These are phyloP conservation scores for Kurtzmaniella quercitrusa DNA, from an alignment of 1,139 yeast genomes.

Conservation along the genomic window DNA sequence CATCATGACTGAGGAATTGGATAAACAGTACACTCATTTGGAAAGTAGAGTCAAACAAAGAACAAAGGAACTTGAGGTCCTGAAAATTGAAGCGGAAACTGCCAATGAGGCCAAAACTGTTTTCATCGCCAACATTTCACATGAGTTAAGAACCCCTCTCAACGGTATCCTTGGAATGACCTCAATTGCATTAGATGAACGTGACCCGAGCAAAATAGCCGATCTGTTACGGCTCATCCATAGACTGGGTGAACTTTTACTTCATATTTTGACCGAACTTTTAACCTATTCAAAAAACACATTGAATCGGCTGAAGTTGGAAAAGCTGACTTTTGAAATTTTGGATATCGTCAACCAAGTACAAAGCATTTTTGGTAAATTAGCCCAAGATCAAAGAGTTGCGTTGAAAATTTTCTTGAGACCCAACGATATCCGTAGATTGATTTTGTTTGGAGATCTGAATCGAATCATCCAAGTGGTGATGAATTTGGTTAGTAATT, in stretches of 20 bases:
- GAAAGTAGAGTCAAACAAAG: slow-evolving; percentile 89
- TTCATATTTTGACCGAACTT: slow-evolving; percentile 84
- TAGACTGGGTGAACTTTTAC: slow-evolving; percentile 79
- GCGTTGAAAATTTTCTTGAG: slow-evolving; percentile 50
- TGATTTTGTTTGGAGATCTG: slow-evolving; percentile 77
- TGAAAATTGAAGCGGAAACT: slow-evolving; percentile 83
- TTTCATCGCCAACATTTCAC: slow-evolving; percentile 93
- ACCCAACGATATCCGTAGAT: slow-evolving; percentile 58
- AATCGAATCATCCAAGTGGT: slow-evolving; percentile 83
- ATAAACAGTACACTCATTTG: slow-evolving; percentile 73
- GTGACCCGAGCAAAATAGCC: slow-evolving; percentile 59
- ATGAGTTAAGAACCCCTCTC: slow-evolving; percentile 89
- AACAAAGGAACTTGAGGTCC: slow-evolving; percentile 84
- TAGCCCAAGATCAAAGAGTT: slow-evolving; percentile 76
- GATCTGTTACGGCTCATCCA: slow-evolving; percentile 70
- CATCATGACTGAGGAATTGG: slow-evolving; percentile 84
- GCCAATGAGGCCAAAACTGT: slow-evolving; percentile 95
- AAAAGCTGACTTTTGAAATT: slow-evolving; percentile 71
- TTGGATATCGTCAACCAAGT: slow-evolving; percentile 79
- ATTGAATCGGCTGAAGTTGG: slow-evolving; percentile 79
- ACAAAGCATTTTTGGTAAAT: slow-evolving; percentile 80
- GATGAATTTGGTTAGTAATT: slow-evolving; percentile 82
- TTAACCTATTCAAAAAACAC: slow-evolving; percentile 88
- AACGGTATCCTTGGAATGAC: slow-evolving; percentile 97
- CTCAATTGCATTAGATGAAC: slow-evolving; percentile 85